Conservation (phyloP, 164 flowering plant species). For the Buxus sempervirens region DNA sequence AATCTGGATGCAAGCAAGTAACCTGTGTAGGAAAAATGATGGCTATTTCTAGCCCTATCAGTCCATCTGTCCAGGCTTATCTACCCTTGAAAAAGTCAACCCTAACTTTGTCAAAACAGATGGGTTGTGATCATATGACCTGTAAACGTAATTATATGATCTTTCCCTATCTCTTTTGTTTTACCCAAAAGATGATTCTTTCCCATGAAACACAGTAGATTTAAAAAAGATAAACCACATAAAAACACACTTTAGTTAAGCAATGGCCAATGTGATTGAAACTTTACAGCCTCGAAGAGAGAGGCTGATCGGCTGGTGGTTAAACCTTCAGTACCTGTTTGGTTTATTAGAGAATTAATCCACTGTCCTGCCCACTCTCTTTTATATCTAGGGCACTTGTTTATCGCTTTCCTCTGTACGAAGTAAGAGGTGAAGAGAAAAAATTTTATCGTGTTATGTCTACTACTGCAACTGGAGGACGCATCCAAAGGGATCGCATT, state of each 20-base stretch:
- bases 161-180: too few species aligned
- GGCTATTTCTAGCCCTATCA: too few species aligned
- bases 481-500: constrained; percentile 97
- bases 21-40: too few species aligned
- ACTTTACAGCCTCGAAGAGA: constrained; percentile 29
- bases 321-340: constrained; percentile 29
- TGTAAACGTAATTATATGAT: too few species aligned
- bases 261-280: constrained; percentile 28
- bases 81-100: too few species aligned
- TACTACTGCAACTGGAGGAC: constrained; percentile 55
- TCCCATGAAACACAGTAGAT: too few species aligned
- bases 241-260: constrained; percentile 10
- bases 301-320: constrained; percentile 32
- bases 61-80: too few species aligned
- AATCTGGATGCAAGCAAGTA: too few species aligned
- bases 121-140: too few species aligned
- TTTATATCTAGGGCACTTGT: constrained; percentile 22
- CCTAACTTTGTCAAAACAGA: too few species aligned
- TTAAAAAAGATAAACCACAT: constrained; percentile 10
- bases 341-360: constrained; percentile 25
- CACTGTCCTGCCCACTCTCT: constrained; percentile 5
- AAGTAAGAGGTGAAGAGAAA: not conserved
- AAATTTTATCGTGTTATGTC: not conserved
- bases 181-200: too few species aligned
- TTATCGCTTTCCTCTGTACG: constrained; percentile 21